phyloP scores from a whole-genome alignment of 306 rosid genomes.

The Glycine tomentella region DNA sequence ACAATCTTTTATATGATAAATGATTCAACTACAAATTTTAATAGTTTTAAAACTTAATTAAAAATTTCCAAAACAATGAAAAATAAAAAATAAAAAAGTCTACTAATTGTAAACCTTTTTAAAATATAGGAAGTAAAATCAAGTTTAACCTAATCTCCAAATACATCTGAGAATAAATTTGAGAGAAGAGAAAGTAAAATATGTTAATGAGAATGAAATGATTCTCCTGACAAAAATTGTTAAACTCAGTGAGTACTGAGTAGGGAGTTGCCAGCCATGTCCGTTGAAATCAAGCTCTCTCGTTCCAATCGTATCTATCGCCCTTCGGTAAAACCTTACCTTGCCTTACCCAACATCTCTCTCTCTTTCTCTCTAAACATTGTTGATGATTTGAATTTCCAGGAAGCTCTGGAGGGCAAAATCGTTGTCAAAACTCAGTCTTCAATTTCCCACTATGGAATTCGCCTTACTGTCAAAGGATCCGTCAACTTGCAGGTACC shows the following conservation, averaged over 20 bases:
- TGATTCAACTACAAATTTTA: too few relatives aligned
- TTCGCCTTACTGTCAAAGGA: slow-evolving; percentile 76
- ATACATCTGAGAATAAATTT: not conserved
- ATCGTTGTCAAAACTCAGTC: slow-evolving; percentile 67
- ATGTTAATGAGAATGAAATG: not conserved
- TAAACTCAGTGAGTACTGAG: not conserved
- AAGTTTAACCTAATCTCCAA: too few relatives aligned
- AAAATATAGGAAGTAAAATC: too few relatives aligned
- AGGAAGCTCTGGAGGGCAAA: slow-evolving; percentile 83
- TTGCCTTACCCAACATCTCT: not conserved
- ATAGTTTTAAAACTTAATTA: too few relatives aligned
- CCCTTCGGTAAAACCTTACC: slow-evolving; percentile 67
- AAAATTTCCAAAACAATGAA: too few relatives aligned
- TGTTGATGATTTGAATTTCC: slow-evolving; percentile 43
- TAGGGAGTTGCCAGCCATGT: slow-evolving; percentile 53
- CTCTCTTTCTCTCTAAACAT: not conserved
- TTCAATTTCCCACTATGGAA: slow-evolving; percentile 79
- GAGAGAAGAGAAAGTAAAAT: not conserved
- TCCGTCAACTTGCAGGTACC: slow-evolving; percentile 83
- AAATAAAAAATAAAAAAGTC: too few relatives aligned
- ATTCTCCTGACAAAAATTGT: not conserved
- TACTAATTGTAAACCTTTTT: too few relatives aligned
- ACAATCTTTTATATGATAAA: too few relatives aligned
- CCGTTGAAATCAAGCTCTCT: slow-evolving; percentile 80
- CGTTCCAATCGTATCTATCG: slow-evolving; percentile 76